These are phyloP conservation scores for Thraustochytrium sp. DNA, from an alignment of 352 stramenopile genomes.

Conservation along the genomic window DNA sequence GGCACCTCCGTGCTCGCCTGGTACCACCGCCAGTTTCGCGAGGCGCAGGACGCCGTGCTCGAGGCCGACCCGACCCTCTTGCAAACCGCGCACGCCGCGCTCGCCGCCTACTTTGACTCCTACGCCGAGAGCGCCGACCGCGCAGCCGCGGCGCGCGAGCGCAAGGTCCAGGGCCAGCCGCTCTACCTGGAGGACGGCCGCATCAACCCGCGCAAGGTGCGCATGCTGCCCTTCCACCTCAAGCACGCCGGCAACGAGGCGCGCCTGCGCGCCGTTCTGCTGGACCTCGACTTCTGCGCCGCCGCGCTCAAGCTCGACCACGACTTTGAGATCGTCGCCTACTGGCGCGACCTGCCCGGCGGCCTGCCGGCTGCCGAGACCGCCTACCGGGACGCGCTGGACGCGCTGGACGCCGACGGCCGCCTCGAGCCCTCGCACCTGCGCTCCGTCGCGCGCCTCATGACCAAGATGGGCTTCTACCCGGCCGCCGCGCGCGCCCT, in stretches of 20 bases:
- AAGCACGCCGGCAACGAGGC: not conserved
- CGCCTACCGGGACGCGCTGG: not conserved
- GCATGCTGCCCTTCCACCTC: not conserved
- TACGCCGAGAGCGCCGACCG: not conserved
- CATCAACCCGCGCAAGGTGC: conserved; percentile 4
- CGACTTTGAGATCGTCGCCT: not conserved
- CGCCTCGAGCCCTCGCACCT: not conserved
- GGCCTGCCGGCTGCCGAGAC: not conserved
- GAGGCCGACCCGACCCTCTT: not conserved
- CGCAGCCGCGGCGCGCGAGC: not conserved
- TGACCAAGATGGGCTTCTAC: not conserved
- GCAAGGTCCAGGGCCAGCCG: not conserved
- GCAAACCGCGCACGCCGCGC: not conserved
- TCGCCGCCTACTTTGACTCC: conserved; percentile 7
- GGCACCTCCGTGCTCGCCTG: not conserved
- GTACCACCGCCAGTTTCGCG: conserved; percentile 15
- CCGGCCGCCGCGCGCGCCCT: not conserved
- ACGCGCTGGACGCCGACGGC: not conserved
- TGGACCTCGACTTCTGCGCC: not conserved
- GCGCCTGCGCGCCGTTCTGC: not conserved
- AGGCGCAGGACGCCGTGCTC: not conserved
- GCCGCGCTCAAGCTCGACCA: not conserved
- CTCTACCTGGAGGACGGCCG: not conserved
- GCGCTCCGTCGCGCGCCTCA: not conserved
- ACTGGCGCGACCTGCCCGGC: not conserved